Base-by-base conservation (phyloP, 2,329 filamentous ascomycete species). In the Cercospora nicotianae region DNA sequence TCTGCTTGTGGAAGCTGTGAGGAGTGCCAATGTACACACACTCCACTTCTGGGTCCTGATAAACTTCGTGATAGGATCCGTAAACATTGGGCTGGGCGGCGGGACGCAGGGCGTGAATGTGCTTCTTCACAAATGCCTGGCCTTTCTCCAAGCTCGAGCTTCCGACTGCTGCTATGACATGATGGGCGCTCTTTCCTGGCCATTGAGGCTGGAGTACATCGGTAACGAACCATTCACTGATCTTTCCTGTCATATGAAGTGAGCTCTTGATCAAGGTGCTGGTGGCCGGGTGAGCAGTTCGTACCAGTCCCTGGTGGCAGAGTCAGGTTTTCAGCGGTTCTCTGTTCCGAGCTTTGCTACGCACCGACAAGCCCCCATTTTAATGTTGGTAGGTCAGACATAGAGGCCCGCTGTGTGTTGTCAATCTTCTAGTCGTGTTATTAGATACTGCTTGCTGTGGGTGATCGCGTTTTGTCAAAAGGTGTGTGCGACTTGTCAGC, bases 1-100 rank as follows among this genome's bases (percentile, higher is more conserved):
- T 80, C 31, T 79, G 75, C 68, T 79, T 80, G 73, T 84, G 83
- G 63, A 83, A 81, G 30, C 76, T 78, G 67, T 83, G 81, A 0
- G 82, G 82, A 7, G 79, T 83, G 39, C 81, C 82, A 48, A 84
- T 81, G 72, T 84, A 84, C 55, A 84, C 74, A 20, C 82, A 79
- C 66, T 84, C 82, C 28, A 84, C 81, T 8, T 78, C 66, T 0
- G 79, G 75, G 66, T 83, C 81, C 23, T 72, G 70, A 68, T 82
- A 83, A 12, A 82, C 75, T 33, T 80, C 76, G 2, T 75, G 71
- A 63, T 84, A 83, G 59, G 74, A 79, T 3, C 76, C 79, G 51
- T 83, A 82, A 23, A 82, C 65, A 10, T 74, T 70, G 2, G 81
- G 80, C 6, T 66, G 65, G 8, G 62, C 59, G 9, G 59, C 51